Evolutionary conservation across 129 eudicot species (phyloP), one percentile per base, ranked within the genome.

Genomic region (Saposhnikovia divaricata): DNA sequence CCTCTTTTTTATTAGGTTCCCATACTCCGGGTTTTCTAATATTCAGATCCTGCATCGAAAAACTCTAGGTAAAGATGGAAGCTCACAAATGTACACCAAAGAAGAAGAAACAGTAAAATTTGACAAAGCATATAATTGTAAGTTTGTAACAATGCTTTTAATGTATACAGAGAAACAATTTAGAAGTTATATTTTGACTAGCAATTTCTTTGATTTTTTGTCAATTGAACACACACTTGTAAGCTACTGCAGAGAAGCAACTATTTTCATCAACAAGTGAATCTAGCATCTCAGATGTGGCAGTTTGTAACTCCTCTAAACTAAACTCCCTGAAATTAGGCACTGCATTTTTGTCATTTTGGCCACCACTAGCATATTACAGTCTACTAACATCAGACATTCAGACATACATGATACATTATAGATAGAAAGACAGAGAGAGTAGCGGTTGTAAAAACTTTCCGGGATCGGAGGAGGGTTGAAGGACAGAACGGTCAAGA

Each of bases 11-110:
- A 51, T 27, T 38, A 74, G 89, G 85, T 80, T 84, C 92, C 80
- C 88, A 88, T 47, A 89, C 81, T 9, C 91, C 96, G 8, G 97
- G 97, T 86, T 81, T 89, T 77, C 82, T 86, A 74, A 95, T 85
- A 86, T 95, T 91, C 80, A 95, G 96, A 84, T 95, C 97, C 98
- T 94, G 89, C 81, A 86, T 18, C 77, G 25, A 65, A 44, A 40
- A 66, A 25, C 65, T 47, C 42, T 68, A 75, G 48, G 79, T 31
- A 77, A 37, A 65, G 71, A 74, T 80, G 78, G 18, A 71, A 72
- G 9, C 55, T 28, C 39, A 21, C 79, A 76, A 15, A 21, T 25
- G 9, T 44, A 84, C 15, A 45, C 27, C 16, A 38, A 2, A 70
- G 23, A 25, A 16, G 48, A 70, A 77, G 25, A 3, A 44, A n/a